phyloP scores from a whole-genome alignment of 208 protist genomes.

The Leishmania arabica region DNA sequence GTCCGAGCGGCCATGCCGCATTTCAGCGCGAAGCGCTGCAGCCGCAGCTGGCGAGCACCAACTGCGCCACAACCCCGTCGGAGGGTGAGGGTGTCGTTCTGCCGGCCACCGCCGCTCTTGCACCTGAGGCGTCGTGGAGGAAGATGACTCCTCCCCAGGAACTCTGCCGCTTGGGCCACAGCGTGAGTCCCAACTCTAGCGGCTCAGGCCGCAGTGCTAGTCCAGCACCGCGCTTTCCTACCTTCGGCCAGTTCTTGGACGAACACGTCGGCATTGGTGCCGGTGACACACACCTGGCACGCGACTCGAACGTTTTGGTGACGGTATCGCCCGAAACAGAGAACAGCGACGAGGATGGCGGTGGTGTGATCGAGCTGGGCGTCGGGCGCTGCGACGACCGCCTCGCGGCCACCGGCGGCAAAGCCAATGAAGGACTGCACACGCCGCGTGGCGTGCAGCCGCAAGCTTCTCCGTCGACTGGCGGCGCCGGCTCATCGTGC shows the following conservation, averaged over 20 bases:
- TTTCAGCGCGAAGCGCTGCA: constrained; percentile 24
- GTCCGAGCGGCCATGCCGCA: constrained; percentile 17
- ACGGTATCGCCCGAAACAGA: constrained; percentile 46
- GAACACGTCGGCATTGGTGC: constrained; percentile 45
- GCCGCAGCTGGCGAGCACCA: background rate
- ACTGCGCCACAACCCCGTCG: background rate
- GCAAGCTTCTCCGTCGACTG: constrained; percentile 15
- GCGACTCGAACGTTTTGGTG: constrained; percentile 32
- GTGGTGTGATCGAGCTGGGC: constrained; percentile 25
- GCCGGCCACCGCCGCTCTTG: background rate
- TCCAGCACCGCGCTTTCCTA: constrained; percentile 83
- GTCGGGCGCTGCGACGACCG: constrained; percentile 15
- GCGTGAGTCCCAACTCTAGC: constrained; percentile 22
- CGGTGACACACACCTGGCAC: constrained; percentile 21
- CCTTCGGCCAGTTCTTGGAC: constrained; percentile 73
- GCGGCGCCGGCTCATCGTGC: constrained; percentile 4
- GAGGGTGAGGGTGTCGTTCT: background rate
- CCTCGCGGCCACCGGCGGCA: constrained; percentile 7
- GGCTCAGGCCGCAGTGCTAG: constrained; percentile 41
- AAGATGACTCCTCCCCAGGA: background rate
- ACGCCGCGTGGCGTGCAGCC: constrained; percentile 21
- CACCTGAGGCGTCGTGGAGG: constrained; percentile 1
- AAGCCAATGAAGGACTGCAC: background rate
- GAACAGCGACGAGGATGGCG: constrained; percentile 4
- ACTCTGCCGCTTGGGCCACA: constrained; percentile 13